phyloP scores from a whole-genome alignment of 2,329 filamentous ascomycete genomes.

The Dothideomycetes sp. region DNA sequence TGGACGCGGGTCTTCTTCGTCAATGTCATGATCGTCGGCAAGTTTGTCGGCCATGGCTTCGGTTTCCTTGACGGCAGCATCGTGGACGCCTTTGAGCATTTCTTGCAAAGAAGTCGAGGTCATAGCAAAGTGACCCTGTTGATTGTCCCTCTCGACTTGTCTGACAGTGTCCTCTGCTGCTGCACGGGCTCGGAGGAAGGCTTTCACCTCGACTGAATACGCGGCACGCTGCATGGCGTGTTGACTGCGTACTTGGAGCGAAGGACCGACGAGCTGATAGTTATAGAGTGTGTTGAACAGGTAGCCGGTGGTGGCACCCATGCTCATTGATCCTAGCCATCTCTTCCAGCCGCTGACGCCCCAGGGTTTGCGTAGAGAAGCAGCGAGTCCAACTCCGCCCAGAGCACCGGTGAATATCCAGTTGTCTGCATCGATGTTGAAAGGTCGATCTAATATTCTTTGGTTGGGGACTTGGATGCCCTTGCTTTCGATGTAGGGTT shows the following conservation, averaged over 20 bases:
- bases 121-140: too few species aligned
- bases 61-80: neutral
- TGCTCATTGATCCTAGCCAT: constrained; percentile 11
- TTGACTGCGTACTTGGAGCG: neutral
- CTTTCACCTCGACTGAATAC: neutral
- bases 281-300: constrained; percentile 5
- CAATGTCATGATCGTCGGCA: constrained; percentile 5
- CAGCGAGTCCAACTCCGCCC: constrained; percentile 5
- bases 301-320: constrained; percentile 7
- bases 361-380: constrained; percentile 8
- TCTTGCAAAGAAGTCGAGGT: constrained; percentile 2
- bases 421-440: constrained; percentile 14
- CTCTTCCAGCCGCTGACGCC: constrained; percentile 12
- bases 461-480: constrained; percentile 10
- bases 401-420: constrained; percentile 11
- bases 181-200: neutral
- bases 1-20: constrained; percentile 15
- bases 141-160: neutral
- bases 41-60: neutral
- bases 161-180: neutral
- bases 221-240: neutral
- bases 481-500: constrained; percentile 14
- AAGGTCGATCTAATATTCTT: constrained; percentile 13
- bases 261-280: neutral
- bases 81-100: constrained; percentile 1